A percentile compares a stretch with the other conserved stretches of the same genome.
These are phyloP conservation scores for Plasmodium blacklocki DNA, from an alignment of 169 alveolate species.

Conservation along the genomic window DNA sequence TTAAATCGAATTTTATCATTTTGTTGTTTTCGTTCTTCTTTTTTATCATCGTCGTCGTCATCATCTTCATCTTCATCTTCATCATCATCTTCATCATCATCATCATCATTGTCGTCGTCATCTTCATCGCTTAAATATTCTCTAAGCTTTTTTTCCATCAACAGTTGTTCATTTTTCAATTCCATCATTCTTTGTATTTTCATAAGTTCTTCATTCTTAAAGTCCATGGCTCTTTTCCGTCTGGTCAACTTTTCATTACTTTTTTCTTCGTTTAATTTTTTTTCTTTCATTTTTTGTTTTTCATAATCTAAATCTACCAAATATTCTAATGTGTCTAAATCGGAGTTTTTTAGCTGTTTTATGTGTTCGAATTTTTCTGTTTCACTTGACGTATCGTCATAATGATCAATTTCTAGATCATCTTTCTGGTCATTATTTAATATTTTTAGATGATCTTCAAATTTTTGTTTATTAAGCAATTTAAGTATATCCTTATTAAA, in stretches of 20 bases:
- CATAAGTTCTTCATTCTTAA: slow-evolving; percentile 79
- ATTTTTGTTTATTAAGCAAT: slow-evolving; percentile 40
- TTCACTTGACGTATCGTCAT: slow-evolving; percentile 34
- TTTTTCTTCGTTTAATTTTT: slow-evolving; percentile 26
- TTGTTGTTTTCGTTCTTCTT: neutral
- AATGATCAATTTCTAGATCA: slow-evolving; percentile 44
- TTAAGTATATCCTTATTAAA: slow-evolving; percentile 83
- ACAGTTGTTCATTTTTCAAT: slow-evolving; percentile 63
- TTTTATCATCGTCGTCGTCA: neutral
- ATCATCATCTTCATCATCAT: slow-evolving; percentile 13
- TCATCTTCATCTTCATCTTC: neutral
- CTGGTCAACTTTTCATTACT: slow-evolving; percentile 75
- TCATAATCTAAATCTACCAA: slow-evolving; percentile 65
- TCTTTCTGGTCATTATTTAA: slow-evolving; percentile 41
- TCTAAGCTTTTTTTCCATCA: slow-evolving; percentile 77
- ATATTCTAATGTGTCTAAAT: slow-evolving; percentile 39
- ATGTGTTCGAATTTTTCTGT: slow-evolving; percentile 10
- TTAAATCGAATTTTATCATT: neutral
- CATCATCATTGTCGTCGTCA: slow-evolving; percentile 12
- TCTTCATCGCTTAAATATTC: slow-evolving; percentile 80
- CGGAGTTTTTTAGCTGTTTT: neutral
- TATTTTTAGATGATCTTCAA: slow-evolving; percentile 66
- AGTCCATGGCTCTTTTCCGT: slow-evolving; percentile 79
- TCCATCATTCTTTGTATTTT: slow-evolving; percentile 78
- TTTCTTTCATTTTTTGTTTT: slow-evolving; percentile 60